phyloP scores from a whole-genome alignment of 306 rosid genomes.

The Urtica urens region DNA sequence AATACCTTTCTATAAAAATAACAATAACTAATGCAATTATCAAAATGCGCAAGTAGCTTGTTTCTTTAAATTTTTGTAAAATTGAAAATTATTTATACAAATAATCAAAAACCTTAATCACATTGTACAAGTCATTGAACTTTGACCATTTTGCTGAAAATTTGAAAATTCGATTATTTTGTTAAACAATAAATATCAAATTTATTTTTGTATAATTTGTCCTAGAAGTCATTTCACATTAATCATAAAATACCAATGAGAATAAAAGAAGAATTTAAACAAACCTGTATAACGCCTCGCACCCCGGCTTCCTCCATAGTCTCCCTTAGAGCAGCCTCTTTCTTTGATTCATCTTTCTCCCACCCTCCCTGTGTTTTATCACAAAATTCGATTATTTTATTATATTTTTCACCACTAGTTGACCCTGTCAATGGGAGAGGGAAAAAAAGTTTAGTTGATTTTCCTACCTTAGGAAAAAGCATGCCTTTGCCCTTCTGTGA shows the following conservation, averaged over 20 bases:
- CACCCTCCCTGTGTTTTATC: conserved; percentile 66
- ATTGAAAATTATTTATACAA: no score
- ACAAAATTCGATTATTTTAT: background rate
- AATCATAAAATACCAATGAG: background rate
- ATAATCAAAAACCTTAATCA: no score
- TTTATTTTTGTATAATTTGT: no score
- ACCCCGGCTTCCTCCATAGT: conserved; percentile 94
- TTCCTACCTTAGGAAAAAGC: conserved; percentile 86
- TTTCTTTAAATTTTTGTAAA: no score
- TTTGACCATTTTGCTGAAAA: no score
- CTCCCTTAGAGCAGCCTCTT: conserved; percentile 79
- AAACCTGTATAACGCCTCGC: conserved; percentile 60
- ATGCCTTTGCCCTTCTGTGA: conserved; percentile 81
- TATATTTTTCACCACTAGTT: background rate
- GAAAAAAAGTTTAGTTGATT: background rate
- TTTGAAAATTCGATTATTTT: no score
- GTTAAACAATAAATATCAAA: no score
- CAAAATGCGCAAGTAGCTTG: no score
- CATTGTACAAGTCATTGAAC: no score
- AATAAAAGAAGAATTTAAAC: background rate
- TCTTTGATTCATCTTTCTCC: conserved; percentile 78
- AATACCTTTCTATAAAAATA: no score
- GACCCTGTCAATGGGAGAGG: background rate
- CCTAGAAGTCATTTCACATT: no score
- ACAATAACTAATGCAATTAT: no score